Conservation (phyloP, 495 filamentous ascomycete genomes). For the Penicillium samsonianum region DNA sequence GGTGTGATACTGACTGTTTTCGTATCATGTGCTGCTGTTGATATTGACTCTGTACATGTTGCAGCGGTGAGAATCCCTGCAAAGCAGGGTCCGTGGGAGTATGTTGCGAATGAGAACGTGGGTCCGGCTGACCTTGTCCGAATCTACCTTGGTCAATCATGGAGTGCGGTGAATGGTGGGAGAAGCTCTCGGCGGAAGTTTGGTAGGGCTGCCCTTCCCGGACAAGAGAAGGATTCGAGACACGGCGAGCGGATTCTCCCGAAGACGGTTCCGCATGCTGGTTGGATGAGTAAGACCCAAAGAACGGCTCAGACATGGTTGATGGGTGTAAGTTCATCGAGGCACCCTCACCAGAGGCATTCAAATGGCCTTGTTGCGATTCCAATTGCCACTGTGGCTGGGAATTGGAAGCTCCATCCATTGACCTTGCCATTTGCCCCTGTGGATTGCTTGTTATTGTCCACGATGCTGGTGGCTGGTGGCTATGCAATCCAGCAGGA, state of each 20-base stretch:
- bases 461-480: background rate
- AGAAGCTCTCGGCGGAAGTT: background rate
- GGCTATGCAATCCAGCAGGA: background rate
- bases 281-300: constrained; percentile 11
- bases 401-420: constrained; percentile 51
- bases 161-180: constrained; percentile 1
- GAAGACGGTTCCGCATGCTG: constrained; percentile 12
- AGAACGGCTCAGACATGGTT: constrained; percentile 9
- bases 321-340: constrained; percentile 4
- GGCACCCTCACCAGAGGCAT: background rate
- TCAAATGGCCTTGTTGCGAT: constrained; percentile 2
- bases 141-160: background rate
- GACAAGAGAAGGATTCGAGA: constrained; percentile 6
- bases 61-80: constrained; percentile 18
- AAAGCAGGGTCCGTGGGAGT: constrained; percentile 1
- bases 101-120: constrained; percentile 22
- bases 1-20: constrained; percentile 11
- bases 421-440: constrained; percentile 17
- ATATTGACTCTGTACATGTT: constrained; percentile 16
- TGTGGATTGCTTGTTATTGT: background rate
- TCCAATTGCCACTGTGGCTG: constrained; percentile 30
- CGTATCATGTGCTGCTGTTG: constrained; percentile 16
- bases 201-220: constrained; percentile 3
- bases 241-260: constrained; percentile 1
- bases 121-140: constrained; percentile 5